Percentiles rank a stretch among this genome's conserved stretches.
Conservation (phyloP, 106 monocot genomes). For the Dendrobium nobile region DNA sequence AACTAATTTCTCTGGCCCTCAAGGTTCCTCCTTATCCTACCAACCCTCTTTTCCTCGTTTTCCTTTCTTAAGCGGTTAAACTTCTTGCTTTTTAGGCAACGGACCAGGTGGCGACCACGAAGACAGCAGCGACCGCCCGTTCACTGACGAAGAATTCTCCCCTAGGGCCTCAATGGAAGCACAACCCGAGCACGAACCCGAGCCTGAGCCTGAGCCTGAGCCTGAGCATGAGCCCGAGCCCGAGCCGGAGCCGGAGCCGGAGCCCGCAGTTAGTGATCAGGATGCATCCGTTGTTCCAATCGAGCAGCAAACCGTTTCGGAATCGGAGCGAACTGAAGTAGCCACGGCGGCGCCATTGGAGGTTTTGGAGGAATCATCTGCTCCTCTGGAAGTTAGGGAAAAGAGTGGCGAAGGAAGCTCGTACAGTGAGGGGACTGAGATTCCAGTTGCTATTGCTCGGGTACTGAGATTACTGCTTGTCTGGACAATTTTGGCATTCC, state of each 20-base stretch:
- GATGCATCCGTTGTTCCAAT: not conserved
- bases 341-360: not conserved
- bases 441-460: not conserved
- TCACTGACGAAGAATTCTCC: not conserved
- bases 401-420: not conserved
- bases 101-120: not conserved
- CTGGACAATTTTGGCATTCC: not conserved
- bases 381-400: not conserved
- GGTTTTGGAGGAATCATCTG: not conserved
- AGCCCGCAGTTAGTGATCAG: not conserved
- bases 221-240: not conserved
- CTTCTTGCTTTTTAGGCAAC: not conserved
- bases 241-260: not conserved
- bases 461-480: not conserved
- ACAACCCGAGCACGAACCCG: not conserved
- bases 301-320: not conserved
- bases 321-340: constrained; percentile 1
- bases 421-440: not conserved
- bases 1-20: constrained; percentile 1
- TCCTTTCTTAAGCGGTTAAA: not conserved
- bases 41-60: not conserved
- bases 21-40: constrained; percentile 3
- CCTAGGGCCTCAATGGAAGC: not conserved
- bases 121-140: not conserved
- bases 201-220: not conserved